phyloP scores from a whole-genome alignment of 2,329 filamentous ascomycete genomes.

The Diaporthe helianthi region DNA sequence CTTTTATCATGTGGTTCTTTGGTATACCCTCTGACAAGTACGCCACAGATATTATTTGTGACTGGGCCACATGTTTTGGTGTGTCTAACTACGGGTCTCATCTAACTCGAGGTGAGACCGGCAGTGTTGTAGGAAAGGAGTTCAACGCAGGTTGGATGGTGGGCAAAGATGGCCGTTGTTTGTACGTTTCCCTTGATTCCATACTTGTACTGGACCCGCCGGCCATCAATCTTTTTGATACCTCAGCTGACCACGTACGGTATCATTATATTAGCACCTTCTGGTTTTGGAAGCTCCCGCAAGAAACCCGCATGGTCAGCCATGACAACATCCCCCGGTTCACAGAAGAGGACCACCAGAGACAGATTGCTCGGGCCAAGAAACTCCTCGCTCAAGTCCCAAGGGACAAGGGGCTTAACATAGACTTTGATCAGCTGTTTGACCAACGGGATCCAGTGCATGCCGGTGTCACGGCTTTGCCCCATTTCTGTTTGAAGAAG shows the following conservation, averaged over 20 bases:
- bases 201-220: fast-evolving
- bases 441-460: conserved; percentile 16
- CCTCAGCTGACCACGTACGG: not conserved
- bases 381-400: conserved; percentile 3
- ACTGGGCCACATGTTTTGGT: conserved; percentile 10
- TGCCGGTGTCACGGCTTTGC: conserved; percentile 44
- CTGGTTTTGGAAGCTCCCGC: not conserved
- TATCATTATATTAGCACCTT: not conserved
- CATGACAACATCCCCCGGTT: conserved; percentile 33
- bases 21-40: not conserved
- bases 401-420: conserved; percentile 26
- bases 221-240: too few species aligned
- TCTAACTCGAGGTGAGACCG: not conserved
- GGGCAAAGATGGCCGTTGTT: conserved; percentile 1
- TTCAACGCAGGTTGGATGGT: conserved; percentile 4
- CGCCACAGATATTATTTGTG: not conserved
- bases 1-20: not conserved
- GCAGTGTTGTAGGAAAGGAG: not conserved
- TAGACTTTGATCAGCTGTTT: conserved; percentile 33
- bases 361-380: not conserved
- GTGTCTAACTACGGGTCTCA: conserved; percentile 5
- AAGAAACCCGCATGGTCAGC: not conserved
- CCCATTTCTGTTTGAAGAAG: conserved; percentile 43
- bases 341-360: conserved; percentile 31
- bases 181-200: not conserved